phyloP scores from a whole-genome alignment of 2,329 filamentous ascomycete genomes.

The Diplodia seriata region DNA sequence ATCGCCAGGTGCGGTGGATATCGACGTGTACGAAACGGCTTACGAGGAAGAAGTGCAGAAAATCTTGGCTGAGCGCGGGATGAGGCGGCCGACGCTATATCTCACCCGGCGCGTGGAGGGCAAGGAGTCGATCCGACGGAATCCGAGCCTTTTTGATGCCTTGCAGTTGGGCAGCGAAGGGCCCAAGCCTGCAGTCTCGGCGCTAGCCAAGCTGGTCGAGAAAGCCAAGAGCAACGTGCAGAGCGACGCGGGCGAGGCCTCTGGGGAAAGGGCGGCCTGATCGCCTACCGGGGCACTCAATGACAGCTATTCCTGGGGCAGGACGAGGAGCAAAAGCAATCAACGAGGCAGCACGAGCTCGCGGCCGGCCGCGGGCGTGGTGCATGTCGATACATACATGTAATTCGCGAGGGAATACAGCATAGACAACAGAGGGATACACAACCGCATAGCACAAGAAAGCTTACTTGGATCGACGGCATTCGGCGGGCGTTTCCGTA shows the following conservation, averaged over 20 bases:
- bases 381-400: slow-evolving; percentile 4
- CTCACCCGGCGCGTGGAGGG: slow-evolving; percentile 58
- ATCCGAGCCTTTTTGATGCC: slow-evolving; percentile 41
- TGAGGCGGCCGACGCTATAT: slow-evolving; percentile 63
- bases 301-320: slow-evolving; percentile 14
- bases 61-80: slow-evolving; percentile 63
- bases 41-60: slow-evolving; percentile 82
- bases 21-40: slow-evolving; percentile 86
- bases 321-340: slow-evolving; percentile 9
- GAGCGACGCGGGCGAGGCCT: slow-evolving; percentile 11
- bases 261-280: slow-evolving; percentile 27
- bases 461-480: slow-evolving; percentile 29
- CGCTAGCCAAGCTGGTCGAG: slow-evolving; percentile 42
- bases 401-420: slow-evolving; percentile 4
- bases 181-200: slow-evolving; percentile 45
- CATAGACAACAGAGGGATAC: slow-evolving; percentile 13
- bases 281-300: background rate
- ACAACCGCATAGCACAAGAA: slow-evolving; percentile 19
- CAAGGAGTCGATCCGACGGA: slow-evolving; percentile 46
- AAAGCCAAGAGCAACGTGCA: slow-evolving; percentile 41
- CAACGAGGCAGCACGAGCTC: slow-evolving; percentile 24
- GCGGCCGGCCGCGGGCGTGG: slow-evolving; percentile 13
- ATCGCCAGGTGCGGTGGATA: slow-evolving; percentile 82
- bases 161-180: slow-evolving; percentile 42
- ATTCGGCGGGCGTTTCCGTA: slow-evolving; percentile 19